A percentile compares a stretch with the other conserved stretches of the same genome.
phyloP scores from a whole-genome alignment of 2,329 filamentous ascomycete species.

The Alternaria triticina region DNA sequence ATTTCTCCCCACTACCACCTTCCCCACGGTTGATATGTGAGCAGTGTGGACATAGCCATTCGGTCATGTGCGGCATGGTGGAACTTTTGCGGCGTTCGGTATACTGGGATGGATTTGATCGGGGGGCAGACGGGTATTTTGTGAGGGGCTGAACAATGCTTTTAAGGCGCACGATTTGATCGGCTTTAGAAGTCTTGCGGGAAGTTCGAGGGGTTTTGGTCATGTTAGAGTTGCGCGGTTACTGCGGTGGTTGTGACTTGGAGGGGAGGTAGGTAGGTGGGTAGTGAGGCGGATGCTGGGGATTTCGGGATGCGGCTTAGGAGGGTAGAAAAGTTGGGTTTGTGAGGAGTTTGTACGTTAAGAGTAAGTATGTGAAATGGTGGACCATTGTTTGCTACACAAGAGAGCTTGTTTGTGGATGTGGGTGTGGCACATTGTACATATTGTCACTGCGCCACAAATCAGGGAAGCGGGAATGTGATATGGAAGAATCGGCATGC shows the following conservation, averaged over 20 bases:
- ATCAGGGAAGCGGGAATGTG: background rate
- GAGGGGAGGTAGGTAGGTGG: background rate
- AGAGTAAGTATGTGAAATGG: background rate
- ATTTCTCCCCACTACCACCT: background rate
- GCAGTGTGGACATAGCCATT: conserved; percentile 1
- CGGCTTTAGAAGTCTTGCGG: background rate
- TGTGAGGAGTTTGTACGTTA: background rate
- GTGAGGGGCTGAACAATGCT: background rate
- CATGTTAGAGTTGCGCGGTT: background rate
- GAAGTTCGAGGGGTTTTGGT: background rate
- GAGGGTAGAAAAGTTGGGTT: background rate
- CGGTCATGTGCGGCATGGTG: background rate
- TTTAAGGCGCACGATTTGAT: background rate
- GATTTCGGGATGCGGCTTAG: too few relatives aligned
- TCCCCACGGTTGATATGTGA: background rate
- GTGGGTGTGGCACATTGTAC: background rate
- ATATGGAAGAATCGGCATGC: background rate
- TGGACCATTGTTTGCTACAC: background rate
- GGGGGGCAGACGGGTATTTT: background rate
- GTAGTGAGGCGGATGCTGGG: too few relatives aligned
- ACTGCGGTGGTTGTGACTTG: too few relatives aligned
- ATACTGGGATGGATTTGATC: background rate
- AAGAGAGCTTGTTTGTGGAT: background rate
- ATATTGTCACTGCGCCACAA: background rate
- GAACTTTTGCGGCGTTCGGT: background rate